Conservation (phyloP, 805 yeast species). For the Lipomyces starkeyi region DNA sequence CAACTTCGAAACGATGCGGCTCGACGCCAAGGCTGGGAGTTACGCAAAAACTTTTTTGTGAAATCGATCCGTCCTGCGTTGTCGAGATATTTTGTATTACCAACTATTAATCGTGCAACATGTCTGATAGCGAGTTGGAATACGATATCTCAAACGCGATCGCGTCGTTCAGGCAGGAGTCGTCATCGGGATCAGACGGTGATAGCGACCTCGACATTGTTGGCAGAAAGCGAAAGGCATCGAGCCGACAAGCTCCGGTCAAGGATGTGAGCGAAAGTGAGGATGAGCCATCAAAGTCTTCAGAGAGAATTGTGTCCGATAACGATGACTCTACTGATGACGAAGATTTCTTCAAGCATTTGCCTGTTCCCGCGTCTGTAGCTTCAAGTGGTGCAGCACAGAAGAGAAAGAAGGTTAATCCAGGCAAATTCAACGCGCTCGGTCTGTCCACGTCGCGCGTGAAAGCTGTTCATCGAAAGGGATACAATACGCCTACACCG, state of each 20-base stretch:
- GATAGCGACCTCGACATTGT: constrained; percentile 19
- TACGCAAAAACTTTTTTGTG: neutral
- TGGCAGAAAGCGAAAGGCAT: neutral
- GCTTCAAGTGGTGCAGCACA: constrained; percentile 33
- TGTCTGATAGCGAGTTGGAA: constrained; percentile 37
- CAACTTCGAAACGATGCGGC: neutral
- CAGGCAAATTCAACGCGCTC: constrained; percentile 59
- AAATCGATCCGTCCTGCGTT: neutral
- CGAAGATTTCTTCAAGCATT: constrained; percentile 48
- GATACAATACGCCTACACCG: constrained; percentile 95
- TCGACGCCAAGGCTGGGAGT: neutral
- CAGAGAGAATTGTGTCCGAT: constrained; percentile 47
- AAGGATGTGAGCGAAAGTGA: neutral
- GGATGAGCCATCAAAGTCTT: constrained; percentile 8
- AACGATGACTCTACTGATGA: constrained; percentile 51
- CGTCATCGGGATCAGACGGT: constrained; percentile 18
- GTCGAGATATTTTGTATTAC: no score
- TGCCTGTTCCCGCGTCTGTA: constrained; percentile 12
- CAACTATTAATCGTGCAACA: neutral
- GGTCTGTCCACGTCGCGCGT: constrained; percentile 74
- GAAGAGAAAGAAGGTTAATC: constrained; percentile 50
- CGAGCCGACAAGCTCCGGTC: constrained; percentile 1
- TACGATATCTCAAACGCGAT: constrained; percentile 33
- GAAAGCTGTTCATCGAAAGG: constrained; percentile 76
- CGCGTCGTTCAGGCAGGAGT: constrained; percentile 19